Conservation (phyloP, 2,329 filamentous ascomycete species). For the Botrytis fabae region DNA sequence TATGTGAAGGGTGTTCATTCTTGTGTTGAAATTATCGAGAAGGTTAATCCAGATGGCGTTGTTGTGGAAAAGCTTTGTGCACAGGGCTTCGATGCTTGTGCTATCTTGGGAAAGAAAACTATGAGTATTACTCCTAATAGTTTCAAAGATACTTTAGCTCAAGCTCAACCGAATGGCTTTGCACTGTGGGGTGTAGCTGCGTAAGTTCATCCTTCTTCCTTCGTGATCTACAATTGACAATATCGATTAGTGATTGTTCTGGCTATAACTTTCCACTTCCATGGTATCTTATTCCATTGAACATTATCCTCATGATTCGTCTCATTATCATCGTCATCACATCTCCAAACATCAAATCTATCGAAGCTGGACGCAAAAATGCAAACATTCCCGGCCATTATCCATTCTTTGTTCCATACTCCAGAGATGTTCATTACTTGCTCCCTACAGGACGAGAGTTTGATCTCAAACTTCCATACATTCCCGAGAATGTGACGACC, state of each 20-base stretch:
- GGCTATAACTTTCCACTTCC: conserved; percentile 50
- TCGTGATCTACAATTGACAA: neutral
- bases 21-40: conserved; percentile 43
- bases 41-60: conserved; percentile 44
- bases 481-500: conserved; percentile 46
- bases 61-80: conserved; percentile 48
- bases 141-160: conserved; percentile 45
- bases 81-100: conserved; percentile 47
- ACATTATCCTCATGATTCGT: conserved; percentile 44
- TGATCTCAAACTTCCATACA: conserved; percentile 45
- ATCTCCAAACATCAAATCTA: conserved; percentile 29
- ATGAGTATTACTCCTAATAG: conserved; percentile 49
- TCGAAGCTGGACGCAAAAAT: conserved; percentile 36
- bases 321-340: conserved; percentile 31
- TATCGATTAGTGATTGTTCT: conserved; percentile 34
- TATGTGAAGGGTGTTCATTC: conserved; percentile 46
- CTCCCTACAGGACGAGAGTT: conserved; percentile 31
- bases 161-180: conserved; percentile 43
- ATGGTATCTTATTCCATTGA: conserved; percentile 45
- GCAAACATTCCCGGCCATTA: conserved; percentile 33
- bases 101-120: conserved; percentile 40
- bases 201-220: conserved; percentile 37
- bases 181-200: conserved; percentile 44
- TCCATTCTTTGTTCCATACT: conserved; percentile 38
- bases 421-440: conserved; percentile 38